Evolutionary conservation across 768 basidiomycete genomes (phyloP).

Genomic region (Gymnopilus dilepis): DNA sequence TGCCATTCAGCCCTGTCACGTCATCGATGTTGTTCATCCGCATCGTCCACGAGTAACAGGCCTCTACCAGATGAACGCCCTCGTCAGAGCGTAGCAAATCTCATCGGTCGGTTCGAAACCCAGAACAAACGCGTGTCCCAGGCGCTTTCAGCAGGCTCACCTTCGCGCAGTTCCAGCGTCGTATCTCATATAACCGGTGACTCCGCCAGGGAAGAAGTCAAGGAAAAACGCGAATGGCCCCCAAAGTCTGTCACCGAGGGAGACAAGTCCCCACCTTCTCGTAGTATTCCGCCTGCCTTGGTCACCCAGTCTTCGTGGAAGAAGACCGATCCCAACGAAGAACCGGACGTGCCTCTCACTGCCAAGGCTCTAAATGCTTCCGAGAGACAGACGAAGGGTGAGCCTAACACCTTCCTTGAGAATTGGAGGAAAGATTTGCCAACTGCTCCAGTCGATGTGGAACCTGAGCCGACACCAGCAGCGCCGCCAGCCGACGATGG

Average conservation of each 20-base stretch:
- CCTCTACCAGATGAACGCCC: slow-evolving; percentile 88
- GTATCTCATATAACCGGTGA: slow-evolving; percentile 68
- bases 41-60: slow-evolving; percentile 47
- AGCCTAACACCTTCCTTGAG: slow-evolving; percentile 30
- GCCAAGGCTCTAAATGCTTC: slow-evolving; percentile 30
- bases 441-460: slow-evolving; percentile 21
- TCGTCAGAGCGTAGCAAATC: slow-evolving; percentile 85
- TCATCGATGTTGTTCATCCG: slow-evolving; percentile 26
- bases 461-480: slow-evolving; percentile 17
- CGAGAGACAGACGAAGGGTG: slow-evolving; percentile 24
- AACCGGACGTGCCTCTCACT: slow-evolving; percentile 29
- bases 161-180: slow-evolving; percentile 70
- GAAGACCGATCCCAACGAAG: slow-evolving; percentile 22
- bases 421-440: slow-evolving; percentile 36
- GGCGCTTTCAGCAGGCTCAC: slow-evolving; percentile 31
- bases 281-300: slow-evolving; percentile 38
- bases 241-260: slow-evolving; percentile 48
- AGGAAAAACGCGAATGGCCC: slow-evolving; percentile 82
- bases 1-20: slow-evolving; percentile 18
- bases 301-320: slow-evolving; percentile 37
- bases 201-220: slow-evolving; percentile 66
- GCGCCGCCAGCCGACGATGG: slow-evolving; percentile 6
- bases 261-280: slow-evolving; percentile 44
- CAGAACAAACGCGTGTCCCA: slow-evolving; percentile 69
- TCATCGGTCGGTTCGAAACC: slow-evolving; percentile 88